Conservation (phyloP, 2,329 filamentous ascomycete genomes). For the Exutisphaerella laricina region DNA sequence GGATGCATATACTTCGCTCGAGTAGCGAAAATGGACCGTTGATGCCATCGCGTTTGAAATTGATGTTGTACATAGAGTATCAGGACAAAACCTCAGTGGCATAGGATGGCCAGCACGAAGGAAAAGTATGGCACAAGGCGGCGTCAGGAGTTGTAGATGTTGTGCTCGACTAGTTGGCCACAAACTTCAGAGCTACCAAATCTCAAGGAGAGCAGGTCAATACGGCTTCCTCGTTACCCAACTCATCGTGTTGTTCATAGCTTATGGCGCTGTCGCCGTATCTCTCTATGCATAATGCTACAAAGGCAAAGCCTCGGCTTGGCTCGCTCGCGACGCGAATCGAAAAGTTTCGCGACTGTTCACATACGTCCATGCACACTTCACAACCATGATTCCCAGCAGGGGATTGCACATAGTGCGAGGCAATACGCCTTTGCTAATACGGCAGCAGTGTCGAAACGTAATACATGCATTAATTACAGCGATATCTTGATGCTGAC, state of each 20-base stretch:
- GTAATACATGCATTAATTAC: conserved; percentile 11
- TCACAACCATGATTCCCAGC: conserved; percentile 41
- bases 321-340: neutral
- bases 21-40: too few species aligned
- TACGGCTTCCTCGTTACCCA: too few species aligned
- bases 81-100: neutral
- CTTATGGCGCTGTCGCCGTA: neutral
- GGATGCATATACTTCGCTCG: conserved; percentile 62
- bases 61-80: conserved; percentile 10
- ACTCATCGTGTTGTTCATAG: neutral
- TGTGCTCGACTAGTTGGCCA: neutral
- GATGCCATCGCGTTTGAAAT: neutral
- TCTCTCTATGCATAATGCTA: too few species aligned
- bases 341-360: neutral
- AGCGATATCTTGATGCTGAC: neutral
- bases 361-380: neutral
- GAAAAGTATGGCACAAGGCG: conserved; percentile 4
- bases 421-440: conserved; percentile 22
- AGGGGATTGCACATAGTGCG: conserved; percentile 40
- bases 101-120: conserved; percentile 1
- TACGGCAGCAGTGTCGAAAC: conserved; percentile 26
- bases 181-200: too few species aligned
- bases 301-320: too few species aligned
- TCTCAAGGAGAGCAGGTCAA: too few species aligned
- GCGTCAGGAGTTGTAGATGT: neutral